These are phyloP conservation scores for Wallacemonas rigidus DNA, from an alignment of 208 protist species.

Conservation along the genomic window DNA sequence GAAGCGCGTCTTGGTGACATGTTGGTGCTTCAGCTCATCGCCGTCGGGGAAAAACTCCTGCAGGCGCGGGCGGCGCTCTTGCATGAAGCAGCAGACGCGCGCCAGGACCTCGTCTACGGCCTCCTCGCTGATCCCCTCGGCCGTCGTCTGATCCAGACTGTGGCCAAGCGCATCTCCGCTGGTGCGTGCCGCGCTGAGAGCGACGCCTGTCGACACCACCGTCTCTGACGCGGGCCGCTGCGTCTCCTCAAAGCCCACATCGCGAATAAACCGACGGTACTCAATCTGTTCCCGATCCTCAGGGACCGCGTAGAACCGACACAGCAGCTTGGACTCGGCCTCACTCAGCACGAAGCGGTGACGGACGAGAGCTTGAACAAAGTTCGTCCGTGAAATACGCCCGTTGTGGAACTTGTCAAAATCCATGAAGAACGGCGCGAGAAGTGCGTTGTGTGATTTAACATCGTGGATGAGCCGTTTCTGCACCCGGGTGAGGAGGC, in stretches of 20 bases:
- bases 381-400: conserved; percentile 61
- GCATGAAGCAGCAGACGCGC: conserved; percentile 64
- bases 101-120: conserved; percentile 53
- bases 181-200: neutral
- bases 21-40: conserved; percentile 82
- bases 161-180: neutral
- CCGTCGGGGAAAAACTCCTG: conserved; percentile 85
- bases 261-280: conserved; percentile 73
- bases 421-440: conserved; percentile 86
- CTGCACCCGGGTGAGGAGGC: conserved; percentile 32
- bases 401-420: conserved; percentile 80
- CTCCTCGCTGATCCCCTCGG: conserved; percentile 16
- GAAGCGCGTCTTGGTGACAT: conserved; percentile 78
- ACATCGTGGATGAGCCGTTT: conserved; percentile 62
- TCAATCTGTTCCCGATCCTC: conserved; percentile 47
- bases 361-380: conserved; percentile 65
- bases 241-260: conserved; percentile 56
- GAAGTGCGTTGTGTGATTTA: conserved; percentile 59
- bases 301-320: conserved; percentile 47
- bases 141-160: neutral
- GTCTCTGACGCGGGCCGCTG: conserved; percentile 2
- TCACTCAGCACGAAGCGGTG: conserved; percentile 60
- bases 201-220: neutral
- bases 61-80: conserved; percentile 67
- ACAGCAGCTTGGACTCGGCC: conserved; percentile 43